Evolutionary conservation across 2,329 filamentous ascomycete genomes (phyloP).

Genomic region (Rutstroemia sydowiana): DNA sequence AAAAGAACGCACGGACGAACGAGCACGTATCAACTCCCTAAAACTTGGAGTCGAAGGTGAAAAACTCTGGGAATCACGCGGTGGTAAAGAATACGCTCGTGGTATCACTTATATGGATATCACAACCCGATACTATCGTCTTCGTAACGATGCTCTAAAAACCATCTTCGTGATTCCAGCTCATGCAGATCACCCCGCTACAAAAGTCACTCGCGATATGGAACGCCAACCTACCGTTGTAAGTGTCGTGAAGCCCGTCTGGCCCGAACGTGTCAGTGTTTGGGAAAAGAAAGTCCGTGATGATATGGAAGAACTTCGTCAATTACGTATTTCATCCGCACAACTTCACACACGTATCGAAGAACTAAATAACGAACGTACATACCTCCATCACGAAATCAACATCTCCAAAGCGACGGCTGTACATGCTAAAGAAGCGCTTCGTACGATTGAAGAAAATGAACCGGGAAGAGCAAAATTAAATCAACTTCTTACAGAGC

Average conservation of each 20-base stretch:
- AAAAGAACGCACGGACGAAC: slow-evolving; percentile 31
- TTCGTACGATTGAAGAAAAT: no score
- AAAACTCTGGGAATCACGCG: slow-evolving; percentile 18
- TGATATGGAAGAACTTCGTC: slow-evolving; percentile 16
- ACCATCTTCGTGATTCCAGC: slow-evolving; percentile 47
- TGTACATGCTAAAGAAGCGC: no score
- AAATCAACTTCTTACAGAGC: no score
- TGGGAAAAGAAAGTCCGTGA: slow-evolving; percentile 23
- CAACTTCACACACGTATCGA: slow-evolving; percentile 3
- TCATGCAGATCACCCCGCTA: slow-evolving; percentile 39
- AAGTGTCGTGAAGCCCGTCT: slow-evolving; percentile 25
- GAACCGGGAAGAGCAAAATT: no score
- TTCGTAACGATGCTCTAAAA: slow-evolving; percentile 37
- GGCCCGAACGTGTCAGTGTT: slow-evolving; percentile 22
- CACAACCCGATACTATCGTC: slow-evolving; percentile 44
- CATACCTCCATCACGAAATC: not conserved
- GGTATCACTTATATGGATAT: slow-evolving; percentile 45
- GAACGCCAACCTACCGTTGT: slow-evolving; percentile 38
- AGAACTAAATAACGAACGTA: not conserved
- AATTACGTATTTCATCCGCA: not conserved
- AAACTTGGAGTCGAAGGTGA: slow-evolving; percentile 37
- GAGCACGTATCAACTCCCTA: slow-evolving; percentile 32
- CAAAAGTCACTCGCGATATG: slow-evolving; percentile 37
- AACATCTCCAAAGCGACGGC: no score
- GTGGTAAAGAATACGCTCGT: slow-evolving; percentile 16